Evolutionary conservation across 2,329 filamentous ascomycete genomes (phyloP).

Genomic region (Cordyceps pruinosa): DNA sequence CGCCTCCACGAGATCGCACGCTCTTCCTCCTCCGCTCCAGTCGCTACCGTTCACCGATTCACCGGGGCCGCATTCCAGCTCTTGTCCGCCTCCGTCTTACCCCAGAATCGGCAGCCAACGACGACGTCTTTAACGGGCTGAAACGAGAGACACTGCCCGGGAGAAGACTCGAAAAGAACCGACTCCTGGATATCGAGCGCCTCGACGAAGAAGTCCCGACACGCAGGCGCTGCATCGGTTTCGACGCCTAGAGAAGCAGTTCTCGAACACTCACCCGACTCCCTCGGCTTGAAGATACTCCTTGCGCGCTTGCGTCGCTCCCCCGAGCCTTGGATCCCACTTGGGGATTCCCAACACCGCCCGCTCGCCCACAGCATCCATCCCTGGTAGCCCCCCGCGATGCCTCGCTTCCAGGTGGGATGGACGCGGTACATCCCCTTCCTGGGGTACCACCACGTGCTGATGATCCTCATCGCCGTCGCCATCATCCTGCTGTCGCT

Average conservation of each 20-base stretch:
- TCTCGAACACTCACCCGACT: not conserved
- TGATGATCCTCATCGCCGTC: slow-evolving; percentile 94
- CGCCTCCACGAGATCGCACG: not conserved
- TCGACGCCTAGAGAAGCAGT: not conserved
- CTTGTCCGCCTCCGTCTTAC: not conserved
- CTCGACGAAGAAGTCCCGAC: too few relatives aligned
- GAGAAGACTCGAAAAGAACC: too few relatives aligned
- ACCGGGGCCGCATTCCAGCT: slow-evolving; percentile 5
- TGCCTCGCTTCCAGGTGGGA: slow-evolving; percentile 15
- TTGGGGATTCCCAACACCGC: not conserved
- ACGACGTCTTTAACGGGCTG: not conserved
- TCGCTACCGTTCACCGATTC: not conserved
- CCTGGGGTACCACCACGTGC: slow-evolving; percentile 72
- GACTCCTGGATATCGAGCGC: too few relatives aligned
- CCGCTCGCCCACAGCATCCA: not conserved
- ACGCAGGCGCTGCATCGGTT: too few relatives aligned
- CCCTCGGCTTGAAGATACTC: not conserved
- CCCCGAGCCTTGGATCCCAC: slow-evolving; percentile 1
- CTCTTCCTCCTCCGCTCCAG: not conserved
- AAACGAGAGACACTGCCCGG: not conserved
- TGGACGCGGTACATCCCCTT: slow-evolving; percentile 53
- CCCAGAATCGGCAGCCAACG: not conserved
- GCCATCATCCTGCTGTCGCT: slow-evolving; percentile 92
- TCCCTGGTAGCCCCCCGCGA: not conserved
- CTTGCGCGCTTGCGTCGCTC: not conserved